Conservation (phyloP, 208 protist species). For the Leishmania gerbilli region DNA sequence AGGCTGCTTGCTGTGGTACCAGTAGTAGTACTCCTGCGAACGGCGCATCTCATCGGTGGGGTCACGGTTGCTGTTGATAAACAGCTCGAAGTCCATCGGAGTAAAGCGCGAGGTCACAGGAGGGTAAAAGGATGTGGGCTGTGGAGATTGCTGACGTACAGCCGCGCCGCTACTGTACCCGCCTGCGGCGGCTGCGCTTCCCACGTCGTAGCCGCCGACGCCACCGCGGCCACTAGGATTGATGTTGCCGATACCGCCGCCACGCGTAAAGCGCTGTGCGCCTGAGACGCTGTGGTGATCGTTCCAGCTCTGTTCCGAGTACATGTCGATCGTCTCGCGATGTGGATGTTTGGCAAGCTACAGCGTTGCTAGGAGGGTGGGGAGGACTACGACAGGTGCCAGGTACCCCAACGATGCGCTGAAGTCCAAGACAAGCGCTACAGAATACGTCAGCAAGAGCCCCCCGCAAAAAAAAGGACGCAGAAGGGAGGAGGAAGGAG, state of each 20-base stretch:
- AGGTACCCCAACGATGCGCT: not conserved
- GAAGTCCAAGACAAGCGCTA: not conserved
- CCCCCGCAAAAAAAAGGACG: not conserved
- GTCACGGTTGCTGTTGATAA: constrained; percentile 73
- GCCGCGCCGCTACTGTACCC: constrained; percentile 21
- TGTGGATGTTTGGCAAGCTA: not conserved
- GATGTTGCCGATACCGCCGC: constrained; percentile 2
- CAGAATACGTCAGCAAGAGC: not conserved
- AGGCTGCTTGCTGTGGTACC: constrained; percentile 77
- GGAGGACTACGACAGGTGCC: not conserved
- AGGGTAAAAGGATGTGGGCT: constrained; percentile 26
- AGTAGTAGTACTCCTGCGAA: constrained; percentile 84
- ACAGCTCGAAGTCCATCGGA: constrained; percentile 86
- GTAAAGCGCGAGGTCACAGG: constrained; percentile 56
- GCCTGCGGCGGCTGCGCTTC: constrained; percentile 11
- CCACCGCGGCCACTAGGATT: constrained; percentile 1
- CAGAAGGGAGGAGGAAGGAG: not conserved
- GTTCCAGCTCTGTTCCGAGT: constrained; percentile 41
- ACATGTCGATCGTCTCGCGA: constrained; percentile 16
- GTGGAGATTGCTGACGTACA: constrained; percentile 22
- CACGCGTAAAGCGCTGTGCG: constrained; percentile 5
- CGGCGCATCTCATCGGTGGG: constrained; percentile 84
- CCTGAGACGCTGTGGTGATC: constrained; percentile 19
- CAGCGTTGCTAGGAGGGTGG: not conserved
- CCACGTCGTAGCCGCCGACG: constrained; percentile 16